A percentile compares a stretch with the other conserved stretches of the same genome.
Evolutionary conservation across 1,284 basidiomycete genomes (phyloP).

Genomic region (Mycena citricolor): DNA sequence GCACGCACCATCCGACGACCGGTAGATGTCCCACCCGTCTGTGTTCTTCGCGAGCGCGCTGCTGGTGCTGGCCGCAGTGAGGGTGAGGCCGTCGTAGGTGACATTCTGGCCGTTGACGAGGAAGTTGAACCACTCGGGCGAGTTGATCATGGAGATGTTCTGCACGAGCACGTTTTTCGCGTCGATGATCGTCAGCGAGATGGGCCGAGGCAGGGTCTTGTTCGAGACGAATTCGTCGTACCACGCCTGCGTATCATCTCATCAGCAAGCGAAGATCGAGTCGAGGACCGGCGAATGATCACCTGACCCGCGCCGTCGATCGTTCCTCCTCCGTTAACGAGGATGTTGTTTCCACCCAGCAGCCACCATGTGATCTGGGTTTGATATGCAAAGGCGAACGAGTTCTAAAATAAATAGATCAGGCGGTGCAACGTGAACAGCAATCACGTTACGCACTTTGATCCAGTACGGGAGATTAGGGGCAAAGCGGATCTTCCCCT

Average conservation of each 20-base stretch:
- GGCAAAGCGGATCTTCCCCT: constrained; percentile 50
- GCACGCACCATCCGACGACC: no score
- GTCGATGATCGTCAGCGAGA: constrained; percentile 58
- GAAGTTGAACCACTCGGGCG: constrained; percentile 53
- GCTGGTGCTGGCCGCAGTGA: constrained; percentile 44
- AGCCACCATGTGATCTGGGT: constrained; percentile 61
- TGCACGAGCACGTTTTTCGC: constrained; percentile 52
- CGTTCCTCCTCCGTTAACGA: constrained; percentile 56
- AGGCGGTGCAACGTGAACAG: no score
- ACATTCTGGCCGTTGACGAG: constrained; percentile 47
- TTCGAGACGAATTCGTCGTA: no score
- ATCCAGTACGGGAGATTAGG: constrained; percentile 53
- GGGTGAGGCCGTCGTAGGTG: constrained; percentile 44
- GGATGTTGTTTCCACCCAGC: constrained; percentile 55
- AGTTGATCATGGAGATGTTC: constrained; percentile 46
- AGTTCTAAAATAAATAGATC: constrained; percentile 44
- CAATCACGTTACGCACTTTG: constrained; percentile 41
- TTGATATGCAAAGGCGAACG: constrained; percentile 53
- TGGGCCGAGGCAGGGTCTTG: constrained; percentile 53
- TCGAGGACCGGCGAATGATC: no score
- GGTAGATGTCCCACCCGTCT: no score
- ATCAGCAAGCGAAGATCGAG: no score
- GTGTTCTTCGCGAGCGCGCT: constrained; percentile 46
- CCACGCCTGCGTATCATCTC: no score
- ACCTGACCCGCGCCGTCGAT: constrained; percentile 59